phyloP scores from a whole-genome alignment of 1,284 basidiomycete species.

The Ganoderma lucidum region DNA sequence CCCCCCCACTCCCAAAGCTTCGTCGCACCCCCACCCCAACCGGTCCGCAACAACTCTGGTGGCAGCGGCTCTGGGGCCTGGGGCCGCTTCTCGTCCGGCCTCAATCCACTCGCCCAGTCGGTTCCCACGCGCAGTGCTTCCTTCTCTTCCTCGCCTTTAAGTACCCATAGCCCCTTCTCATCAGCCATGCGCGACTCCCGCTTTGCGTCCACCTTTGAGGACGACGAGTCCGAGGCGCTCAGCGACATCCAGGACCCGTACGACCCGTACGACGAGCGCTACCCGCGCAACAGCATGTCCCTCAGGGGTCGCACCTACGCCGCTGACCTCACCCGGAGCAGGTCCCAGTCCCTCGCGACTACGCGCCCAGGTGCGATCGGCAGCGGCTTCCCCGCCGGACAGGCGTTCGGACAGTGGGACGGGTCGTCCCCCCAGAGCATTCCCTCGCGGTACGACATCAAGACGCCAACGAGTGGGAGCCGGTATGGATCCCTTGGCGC shows the following conservation, averaged over 20 bases:
- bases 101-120: conserved; percentile 50
- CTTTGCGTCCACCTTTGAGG: conserved; percentile 74
- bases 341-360: conserved; percentile 77
- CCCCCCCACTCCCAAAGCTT: conserved; percentile 63
- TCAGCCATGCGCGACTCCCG: conserved; percentile 70
- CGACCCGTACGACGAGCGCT: conserved; percentile 59
- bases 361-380: conserved; percentile 59
- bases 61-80: conserved; percentile 51
- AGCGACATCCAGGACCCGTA: conserved; percentile 50
- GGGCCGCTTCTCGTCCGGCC: conserved; percentile 49
- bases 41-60: conserved; percentile 57
- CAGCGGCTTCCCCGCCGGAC: conserved; percentile 49
- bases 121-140: conserved; percentile 71
- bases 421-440: conserved; percentile 64
- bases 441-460: conserved; percentile 65
- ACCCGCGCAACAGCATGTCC: conserved; percentile 46
- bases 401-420: conserved; percentile 56
- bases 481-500: conserved; percentile 71
- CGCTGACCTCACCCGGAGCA: conserved; percentile 69
- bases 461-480: conserved; percentile 61
- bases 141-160: conserved; percentile 57
- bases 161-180: conserved; percentile 59
- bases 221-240: conserved; percentile 71
- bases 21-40: conserved; percentile 63
- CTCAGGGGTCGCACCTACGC: conserved; percentile 62